phyloP scores from a whole-genome alignment of 106 monocot species.

The Triglochin maritima region DNA sequence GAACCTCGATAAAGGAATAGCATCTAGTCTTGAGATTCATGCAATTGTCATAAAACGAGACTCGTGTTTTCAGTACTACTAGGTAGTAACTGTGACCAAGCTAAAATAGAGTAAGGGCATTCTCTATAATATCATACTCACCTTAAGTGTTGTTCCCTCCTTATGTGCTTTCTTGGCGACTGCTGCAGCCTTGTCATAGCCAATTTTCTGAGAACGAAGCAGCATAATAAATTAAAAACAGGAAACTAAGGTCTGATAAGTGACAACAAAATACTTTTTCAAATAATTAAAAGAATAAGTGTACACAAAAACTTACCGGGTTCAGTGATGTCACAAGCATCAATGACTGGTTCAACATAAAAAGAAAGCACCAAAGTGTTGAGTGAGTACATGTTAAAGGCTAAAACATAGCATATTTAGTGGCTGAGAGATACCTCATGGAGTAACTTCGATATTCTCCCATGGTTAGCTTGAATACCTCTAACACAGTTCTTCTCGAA shows the following conservation, averaged over 20 bases:
- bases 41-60: too few species aligned
- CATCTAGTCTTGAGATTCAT: too few species aligned
- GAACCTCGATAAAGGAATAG: too few species aligned
- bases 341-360: conserved; percentile 43
- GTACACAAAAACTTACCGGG: conserved; percentile 49
- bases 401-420: background rate
- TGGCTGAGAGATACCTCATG: conserved; percentile 53
- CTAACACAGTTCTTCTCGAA: conserved; percentile 98
- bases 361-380: background rate
- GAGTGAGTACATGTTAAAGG: background rate
- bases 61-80: too few species aligned
- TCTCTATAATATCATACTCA: conserved; percentile 6
- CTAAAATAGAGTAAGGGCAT: too few species aligned
- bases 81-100: too few species aligned
- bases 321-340: conserved; percentile 97
- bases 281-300: background rate
- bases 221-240: background rate
- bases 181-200: conserved; percentile 95
- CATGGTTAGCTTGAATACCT: conserved; percentile 82
- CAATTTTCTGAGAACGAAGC: conserved; percentile 66
- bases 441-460: conserved; percentile 77
- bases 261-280: background rate
- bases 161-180: conserved; percentile 99
- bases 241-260: background rate
- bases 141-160: conserved; percentile 96